phyloP scores from a whole-genome alignment of 2,329 filamentous ascomycete genomes.

The Xylaria sp. region DNA sequence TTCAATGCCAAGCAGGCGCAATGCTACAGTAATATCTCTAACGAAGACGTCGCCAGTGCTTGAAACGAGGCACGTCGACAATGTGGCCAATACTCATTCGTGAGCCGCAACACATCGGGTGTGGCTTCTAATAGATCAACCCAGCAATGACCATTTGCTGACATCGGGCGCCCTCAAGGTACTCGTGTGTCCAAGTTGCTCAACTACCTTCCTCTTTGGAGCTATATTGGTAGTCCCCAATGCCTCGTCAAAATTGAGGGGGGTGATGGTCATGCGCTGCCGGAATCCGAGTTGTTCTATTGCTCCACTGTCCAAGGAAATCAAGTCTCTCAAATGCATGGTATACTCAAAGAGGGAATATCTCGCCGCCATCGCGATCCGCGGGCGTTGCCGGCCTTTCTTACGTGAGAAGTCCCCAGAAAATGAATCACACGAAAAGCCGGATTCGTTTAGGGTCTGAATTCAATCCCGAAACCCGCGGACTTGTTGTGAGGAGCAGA shows the following conservation, averaged over 20 bases:
- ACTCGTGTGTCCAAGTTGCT: not conserved
- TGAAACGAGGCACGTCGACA: not conserved
- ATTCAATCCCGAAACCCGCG: not conserved
- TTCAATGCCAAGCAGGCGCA: slow-evolving; percentile 6
- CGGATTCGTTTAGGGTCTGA: not conserved
- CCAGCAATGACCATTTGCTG: not conserved
- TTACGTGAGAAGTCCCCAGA: not conserved
- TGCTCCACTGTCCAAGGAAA: not conserved
- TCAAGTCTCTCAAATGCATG: not conserved
- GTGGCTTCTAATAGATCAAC: not conserved
- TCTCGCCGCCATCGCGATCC: not conserved
- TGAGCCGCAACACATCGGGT: not conserved
- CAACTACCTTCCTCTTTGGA: slow-evolving; percentile 12
- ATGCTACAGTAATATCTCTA: not conserved
- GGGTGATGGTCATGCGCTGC: not conserved
- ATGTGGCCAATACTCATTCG: slow-evolving; percentile 3
- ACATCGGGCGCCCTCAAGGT: not conserved
- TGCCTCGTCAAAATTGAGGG: not conserved
- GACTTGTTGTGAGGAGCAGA: not conserved
- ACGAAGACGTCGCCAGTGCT: not conserved
- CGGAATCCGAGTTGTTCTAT: not conserved
- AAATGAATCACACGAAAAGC: not conserved
- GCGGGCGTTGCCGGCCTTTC: no score
- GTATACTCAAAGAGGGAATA: not conserved
- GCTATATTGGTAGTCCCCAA: not conserved